These are phyloP conservation scores for Bombardia bombarda DNA, from an alignment of 495 filamentous ascomycete species.

Conservation along the genomic window DNA sequence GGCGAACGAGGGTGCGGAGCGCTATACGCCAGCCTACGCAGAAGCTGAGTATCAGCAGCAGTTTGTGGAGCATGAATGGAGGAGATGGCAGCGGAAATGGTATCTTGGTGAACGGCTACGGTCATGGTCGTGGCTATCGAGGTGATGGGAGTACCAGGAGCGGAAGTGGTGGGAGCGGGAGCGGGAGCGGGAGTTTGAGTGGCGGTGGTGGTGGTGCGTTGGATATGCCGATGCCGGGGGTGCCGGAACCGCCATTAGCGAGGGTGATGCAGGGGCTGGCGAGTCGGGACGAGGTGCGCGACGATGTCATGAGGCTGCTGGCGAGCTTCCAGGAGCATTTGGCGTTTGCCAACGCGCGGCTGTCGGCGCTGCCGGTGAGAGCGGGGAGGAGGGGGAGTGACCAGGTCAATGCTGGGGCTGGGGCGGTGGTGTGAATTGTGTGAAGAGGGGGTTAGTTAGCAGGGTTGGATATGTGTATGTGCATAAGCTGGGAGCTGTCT, in stretches of 20 bases:
- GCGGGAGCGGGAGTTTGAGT: conserved; percentile 9
- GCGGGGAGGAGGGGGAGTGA: conserved; percentile 8
- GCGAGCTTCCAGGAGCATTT: conserved; percentile 41
- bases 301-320: conserved; percentile 47
- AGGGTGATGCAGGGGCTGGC: conserved; percentile 46
- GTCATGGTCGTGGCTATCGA: neutral
- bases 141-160: conserved; percentile 5
- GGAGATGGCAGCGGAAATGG: no score
- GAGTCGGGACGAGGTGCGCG: conserved; percentile 38
- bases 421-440: neutral
- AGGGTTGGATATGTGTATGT: no score
- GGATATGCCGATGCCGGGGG: conserved; percentile 20
- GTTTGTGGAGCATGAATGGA: no score
- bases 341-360: conserved; percentile 17
- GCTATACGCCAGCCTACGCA: conserved; percentile 1
- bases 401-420: neutral
- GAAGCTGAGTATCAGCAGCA: no score
- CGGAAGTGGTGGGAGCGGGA: conserved; percentile 13
- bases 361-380: conserved; percentile 21
- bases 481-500: no score
- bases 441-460: no score
- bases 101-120: neutral
- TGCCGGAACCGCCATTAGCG: conserved; percentile 35
- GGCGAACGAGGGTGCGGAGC: conserved; percentile 3
- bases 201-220: no score